phyloP scores from a whole-genome alignment of 345 rosid species.

The Gossypium sturtianum region DNA sequence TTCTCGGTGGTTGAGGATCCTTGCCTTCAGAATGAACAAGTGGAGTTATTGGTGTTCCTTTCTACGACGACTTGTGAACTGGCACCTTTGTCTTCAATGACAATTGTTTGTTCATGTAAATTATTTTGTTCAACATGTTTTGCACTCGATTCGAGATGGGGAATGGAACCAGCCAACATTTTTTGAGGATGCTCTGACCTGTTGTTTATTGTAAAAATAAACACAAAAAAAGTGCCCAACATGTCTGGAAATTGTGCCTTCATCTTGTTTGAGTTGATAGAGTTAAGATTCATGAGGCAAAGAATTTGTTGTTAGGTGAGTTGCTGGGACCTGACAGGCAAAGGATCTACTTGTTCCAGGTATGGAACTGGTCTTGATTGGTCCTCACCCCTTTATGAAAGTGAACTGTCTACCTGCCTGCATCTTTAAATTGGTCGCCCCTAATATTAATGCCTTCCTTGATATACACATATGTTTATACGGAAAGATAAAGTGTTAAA shows the following conservation, averaged over 20 bases:
- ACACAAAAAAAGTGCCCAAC: no score
- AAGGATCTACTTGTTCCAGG: background rate
- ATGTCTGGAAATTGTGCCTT: no score
- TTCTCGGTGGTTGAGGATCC: background rate
- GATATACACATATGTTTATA: background rate
- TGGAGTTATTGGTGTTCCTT: background rate
- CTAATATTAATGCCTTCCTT: background rate
- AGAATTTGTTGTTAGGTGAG: background rate
- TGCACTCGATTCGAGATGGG: no score
- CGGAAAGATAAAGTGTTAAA: no score
- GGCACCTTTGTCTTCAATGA: background rate
- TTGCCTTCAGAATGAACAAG: background rate
- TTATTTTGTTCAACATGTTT: no score
- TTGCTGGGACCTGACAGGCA: background rate
- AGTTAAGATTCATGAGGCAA: background rate
- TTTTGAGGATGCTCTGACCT: no score
- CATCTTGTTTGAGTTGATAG: background rate
- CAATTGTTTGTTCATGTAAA: background rate
- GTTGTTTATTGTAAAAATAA: no score
- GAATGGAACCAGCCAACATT: no score
- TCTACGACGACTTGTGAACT: background rate
- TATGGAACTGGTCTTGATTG: background rate
- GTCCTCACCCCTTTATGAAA: background rate
- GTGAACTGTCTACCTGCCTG: background rate
- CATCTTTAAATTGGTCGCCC: background rate